A percentile compares a stretch with the other conserved stretches of the same genome.
Evolutionary conservation across 108 stramenopile genomes (phyloP).

Genomic region (Pseudonitzschia pungens): DNA sequence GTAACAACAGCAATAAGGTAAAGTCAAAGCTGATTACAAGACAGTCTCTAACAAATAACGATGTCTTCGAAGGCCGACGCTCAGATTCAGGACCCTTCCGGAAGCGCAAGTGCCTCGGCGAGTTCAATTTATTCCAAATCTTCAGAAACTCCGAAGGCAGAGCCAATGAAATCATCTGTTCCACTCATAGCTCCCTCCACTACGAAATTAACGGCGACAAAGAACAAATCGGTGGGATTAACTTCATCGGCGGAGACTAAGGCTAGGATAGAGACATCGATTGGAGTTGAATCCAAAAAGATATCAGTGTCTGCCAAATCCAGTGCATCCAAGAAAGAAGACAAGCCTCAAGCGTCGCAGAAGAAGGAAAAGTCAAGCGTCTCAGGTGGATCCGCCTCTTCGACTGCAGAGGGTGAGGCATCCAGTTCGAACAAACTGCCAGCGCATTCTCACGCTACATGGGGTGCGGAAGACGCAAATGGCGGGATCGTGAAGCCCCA

Average conservation of each 20-base stretch:
- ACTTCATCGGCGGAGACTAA: neutral
- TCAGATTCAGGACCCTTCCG: neutral
- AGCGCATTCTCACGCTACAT: neutral
- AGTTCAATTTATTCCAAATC: neutral
- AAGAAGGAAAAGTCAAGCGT: neutral
- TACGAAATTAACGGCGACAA: neutral
- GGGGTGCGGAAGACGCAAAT: constrained; percentile 1
- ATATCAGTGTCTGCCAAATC: neutral
- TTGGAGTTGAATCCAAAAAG: neutral
- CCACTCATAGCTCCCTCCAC: neutral
- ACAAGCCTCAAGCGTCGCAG: neutral
- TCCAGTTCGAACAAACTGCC: neutral
- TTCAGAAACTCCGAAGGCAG: neutral
- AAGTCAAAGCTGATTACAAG: neutral
- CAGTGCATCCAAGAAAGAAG: neutral
- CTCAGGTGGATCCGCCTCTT: neutral
- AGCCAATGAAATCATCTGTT: neutral
- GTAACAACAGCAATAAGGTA: neutral
- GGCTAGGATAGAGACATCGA: neutral
- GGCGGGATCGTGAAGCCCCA: constrained; percentile 50
- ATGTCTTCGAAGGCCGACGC: neutral
- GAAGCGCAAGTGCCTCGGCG: neutral
- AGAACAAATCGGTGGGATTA: neutral
- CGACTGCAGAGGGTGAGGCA: neutral
- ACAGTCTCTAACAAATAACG: neutral